Evolutionary conservation across 495 filamentous ascomycete species (phyloP).

Genomic region (Penicillium goetzii): DNA sequence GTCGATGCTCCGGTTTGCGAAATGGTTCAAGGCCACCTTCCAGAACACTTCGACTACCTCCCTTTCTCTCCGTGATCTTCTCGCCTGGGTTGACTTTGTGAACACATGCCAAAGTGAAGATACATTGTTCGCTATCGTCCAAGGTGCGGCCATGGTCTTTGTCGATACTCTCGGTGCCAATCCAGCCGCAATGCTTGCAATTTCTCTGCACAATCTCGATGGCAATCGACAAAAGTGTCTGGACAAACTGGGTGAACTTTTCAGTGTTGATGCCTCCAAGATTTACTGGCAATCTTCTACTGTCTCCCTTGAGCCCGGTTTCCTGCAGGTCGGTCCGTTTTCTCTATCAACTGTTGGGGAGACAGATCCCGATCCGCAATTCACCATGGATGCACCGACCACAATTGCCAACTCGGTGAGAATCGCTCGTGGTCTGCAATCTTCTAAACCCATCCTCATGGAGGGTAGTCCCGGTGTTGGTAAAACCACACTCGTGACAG

Average conservation of each 20-base stretch:
- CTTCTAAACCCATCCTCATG: constrained; percentile 86
- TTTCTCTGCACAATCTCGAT: constrained; percentile 57
- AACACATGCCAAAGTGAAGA: constrained; percentile 63
- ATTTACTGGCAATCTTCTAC: constrained; percentile 63
- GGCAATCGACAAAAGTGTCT: constrained; percentile 73
- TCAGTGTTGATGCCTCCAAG: constrained; percentile 60
- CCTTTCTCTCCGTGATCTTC: constrained; percentile 86
- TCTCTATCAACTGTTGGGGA: constrained; percentile 56
- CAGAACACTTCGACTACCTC: constrained; percentile 69
- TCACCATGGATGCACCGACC: constrained; percentile 85
- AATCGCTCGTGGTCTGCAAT: constrained; percentile 85
- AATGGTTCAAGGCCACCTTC: constrained; percentile 87
- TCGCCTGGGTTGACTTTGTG: constrained; percentile 93
- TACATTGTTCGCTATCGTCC: constrained; percentile 63
- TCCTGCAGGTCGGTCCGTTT: constrained; percentile 73
- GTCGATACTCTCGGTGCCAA: constrained; percentile 95
- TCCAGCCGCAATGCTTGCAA: constrained; percentile 79
- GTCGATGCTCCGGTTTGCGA: constrained; percentile 80
- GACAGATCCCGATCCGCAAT: constrained; percentile 59
- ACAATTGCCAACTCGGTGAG: constrained; percentile 88
- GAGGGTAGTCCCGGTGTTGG: constrained; percentile 97
- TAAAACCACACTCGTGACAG: constrained; percentile 90
- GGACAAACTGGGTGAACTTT: constrained; percentile 67
- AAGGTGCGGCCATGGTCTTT: constrained; percentile 94
- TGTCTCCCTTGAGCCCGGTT: constrained; percentile 50